Evolutionary conservation across 345 rosid genomes (phyloP).

Genomic region (Citrus inodora): DNA sequence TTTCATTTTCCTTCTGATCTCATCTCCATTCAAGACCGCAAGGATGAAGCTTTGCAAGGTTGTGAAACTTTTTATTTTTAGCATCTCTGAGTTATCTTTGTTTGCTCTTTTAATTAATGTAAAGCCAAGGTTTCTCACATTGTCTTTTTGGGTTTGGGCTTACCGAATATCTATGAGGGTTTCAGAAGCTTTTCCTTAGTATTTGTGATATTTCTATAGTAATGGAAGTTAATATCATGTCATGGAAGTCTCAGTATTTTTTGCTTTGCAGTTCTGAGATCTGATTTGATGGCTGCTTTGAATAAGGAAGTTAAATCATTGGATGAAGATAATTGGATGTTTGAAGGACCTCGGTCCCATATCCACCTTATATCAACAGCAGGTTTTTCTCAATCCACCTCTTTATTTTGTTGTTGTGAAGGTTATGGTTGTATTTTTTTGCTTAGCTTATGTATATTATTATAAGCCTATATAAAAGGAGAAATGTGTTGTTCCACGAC

Average conservation of each 20-base stretch:
- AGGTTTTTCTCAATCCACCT: constrained; percentile 37
- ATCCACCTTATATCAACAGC: constrained; percentile 69
- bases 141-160: too few species aligned
- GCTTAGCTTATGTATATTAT: not conserved
- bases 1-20: constrained; percentile 61
- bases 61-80: constrained; percentile 1
- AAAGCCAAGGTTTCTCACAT: too few species aligned
- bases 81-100: not conserved
- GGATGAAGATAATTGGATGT: constrained; percentile 95
- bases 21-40: constrained; percentile 59
- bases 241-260: not conserved
- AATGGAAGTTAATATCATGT: not conserved
- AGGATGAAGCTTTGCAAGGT: constrained; percentile 61
- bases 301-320: constrained; percentile 77
- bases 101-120: not conserved
- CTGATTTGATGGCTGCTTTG: constrained; percentile 70
- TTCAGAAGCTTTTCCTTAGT: not conserved
- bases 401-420: not conserved
- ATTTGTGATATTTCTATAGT: not conserved
- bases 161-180: not conserved
- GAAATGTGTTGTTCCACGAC: not conserved
- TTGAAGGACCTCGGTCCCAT: constrained; percentile 87
- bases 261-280: constrained; percentile 56
- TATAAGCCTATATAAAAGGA: not conserved
- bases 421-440: not conserved